phyloP scores from a whole-genome alignment of 1,284 basidiomycete species.

The Meira nashicola region DNA sequence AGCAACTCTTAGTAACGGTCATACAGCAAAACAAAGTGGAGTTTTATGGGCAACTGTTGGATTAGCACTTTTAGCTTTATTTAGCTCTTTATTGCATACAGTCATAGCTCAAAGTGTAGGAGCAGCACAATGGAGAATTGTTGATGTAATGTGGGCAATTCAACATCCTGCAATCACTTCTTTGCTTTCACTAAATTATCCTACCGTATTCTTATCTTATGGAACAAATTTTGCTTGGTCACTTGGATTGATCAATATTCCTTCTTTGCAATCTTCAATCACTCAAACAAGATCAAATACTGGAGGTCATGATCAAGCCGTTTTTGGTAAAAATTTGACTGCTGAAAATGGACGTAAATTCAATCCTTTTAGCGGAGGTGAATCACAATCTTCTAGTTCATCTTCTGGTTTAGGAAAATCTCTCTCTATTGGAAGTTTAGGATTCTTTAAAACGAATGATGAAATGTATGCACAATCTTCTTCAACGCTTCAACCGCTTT shows the following conservation, averaged over 20 bases:
- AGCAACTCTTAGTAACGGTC: conserved; percentile 83
- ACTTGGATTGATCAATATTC: conserved; percentile 70
- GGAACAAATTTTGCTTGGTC: conserved; percentile 84
- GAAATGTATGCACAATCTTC: not conserved
- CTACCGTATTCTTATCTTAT: conserved; percentile 72
- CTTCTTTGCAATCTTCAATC: conserved; percentile 70
- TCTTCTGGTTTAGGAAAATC: conserved; percentile 3
- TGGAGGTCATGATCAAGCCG: conserved; percentile 59
- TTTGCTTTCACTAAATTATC: conserved; percentile 79
- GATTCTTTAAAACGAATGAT: not conserved
- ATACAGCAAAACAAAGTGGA: conserved; percentile 68
- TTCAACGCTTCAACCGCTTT: not conserved
- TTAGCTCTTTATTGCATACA: conserved; percentile 68
- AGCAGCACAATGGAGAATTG: conserved; percentile 60
- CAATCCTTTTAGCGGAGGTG: conserved; percentile 22
- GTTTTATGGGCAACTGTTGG: conserved; percentile 74
- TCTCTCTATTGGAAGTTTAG: not conserved
- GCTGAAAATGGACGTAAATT: conserved; percentile 33
- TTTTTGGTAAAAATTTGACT: conserved; percentile 25
- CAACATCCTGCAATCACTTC: conserved; percentile 74
- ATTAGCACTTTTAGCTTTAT: conserved; percentile 65
- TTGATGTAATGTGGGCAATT: conserved; percentile 75
- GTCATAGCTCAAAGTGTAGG: conserved; percentile 48
- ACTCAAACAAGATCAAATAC: conserved; percentile 73
- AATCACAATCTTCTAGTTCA: not conserved